Base-by-base conservation (phyloP, 805 yeast genomes). In the Cyberlindnera nakhonratchasimensis region DNA sequence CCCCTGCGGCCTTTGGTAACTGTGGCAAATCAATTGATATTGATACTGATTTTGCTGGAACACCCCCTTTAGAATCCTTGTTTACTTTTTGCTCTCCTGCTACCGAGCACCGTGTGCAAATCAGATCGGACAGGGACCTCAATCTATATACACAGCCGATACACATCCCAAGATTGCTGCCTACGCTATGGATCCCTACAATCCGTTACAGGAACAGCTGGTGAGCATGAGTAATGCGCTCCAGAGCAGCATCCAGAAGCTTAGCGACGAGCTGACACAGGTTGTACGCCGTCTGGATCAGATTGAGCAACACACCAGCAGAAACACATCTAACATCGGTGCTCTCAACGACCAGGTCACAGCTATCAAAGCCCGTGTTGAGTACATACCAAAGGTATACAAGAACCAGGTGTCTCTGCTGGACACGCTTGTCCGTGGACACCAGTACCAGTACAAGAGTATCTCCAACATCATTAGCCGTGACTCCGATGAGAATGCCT, bases 141-240 rank as follows among this genome's bases (percentile, higher is more conserved):
- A 7, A 26, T 8, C 6, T 26, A 12, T 9, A 8, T 9, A 26
- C 14, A 8, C 6, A 9, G n/a, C 25, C 6, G n/a, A 9, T 12
- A 9, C n/a, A 9, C n/a, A 9, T 7, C n/a, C 29, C 29, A 26
- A 26, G 29, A 26, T 26, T 26, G 14, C 9, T 9, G 14, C n/a
- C n/a, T 12, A 10, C 22, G 14, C n/a, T 8, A 55, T 57, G 61
- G 58, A 57, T 16, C 46, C 57, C 2, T 55, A 54, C 44, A 51
- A 46, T 26, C 13, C 47, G 36, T 40, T 57, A 6, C 62, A 55
- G 39, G 57, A 57, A 29, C 62, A 54, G 39, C 31, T 57, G 14
- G 47, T 47, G 11, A 36, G 34, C 18, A 44, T 57, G 34, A 51
- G 37, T 37, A 53, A 43, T 42, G 39, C 47, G 14, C 26, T 54